Evolutionary conservation across 805 yeast genomes (phyloP), one percentile per base, ranked within the genome.

Genomic region (Nadsonia fulvescens): DNA sequence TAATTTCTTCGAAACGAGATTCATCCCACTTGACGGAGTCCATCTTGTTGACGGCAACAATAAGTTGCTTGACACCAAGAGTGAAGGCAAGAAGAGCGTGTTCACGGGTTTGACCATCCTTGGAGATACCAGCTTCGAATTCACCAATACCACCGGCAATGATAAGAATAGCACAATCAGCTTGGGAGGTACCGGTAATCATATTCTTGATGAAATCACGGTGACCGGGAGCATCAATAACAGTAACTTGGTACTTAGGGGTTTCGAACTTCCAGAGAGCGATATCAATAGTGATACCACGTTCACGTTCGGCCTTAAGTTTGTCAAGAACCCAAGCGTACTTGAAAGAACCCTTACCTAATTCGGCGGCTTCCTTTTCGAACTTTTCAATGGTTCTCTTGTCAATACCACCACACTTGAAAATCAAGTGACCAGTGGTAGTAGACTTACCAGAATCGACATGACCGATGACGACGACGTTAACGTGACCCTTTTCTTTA

Each of bases 401-500:
- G 69, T 82, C 94, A 53, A 79, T 79, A 50, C 55, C 94, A 77
- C 95, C 94, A 70, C 94, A 83, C 86, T 82, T 82, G 92, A 60
- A 83, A 58, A 83, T 82, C 66, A 83, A 77, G 75, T 83, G 95
- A 66, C 95, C 95, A 61, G 96, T 83, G 65, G 95, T 86, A 58
- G 96, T 83, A 43, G 95, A 86, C 70, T 78, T 77, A 67, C 86
- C 86, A 53, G 95, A 83, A 68, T 86, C 96, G 95, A 89, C 96
- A 93, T 86, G 96, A 66, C 96, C 98, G 64, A 86, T 86, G 60
- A 89, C 96, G 64, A 89, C 98, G 68, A 86, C 92, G 93, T 86
- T 86, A 70, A 86, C 78, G 78, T 86, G 96, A 65, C 69, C 54
- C 76, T 86, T 83, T 56, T 72, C 93, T 66, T 81, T 81, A 73